Conservation (phyloP, 441 rosid species). For the Biscutella laevigata region DNA sequence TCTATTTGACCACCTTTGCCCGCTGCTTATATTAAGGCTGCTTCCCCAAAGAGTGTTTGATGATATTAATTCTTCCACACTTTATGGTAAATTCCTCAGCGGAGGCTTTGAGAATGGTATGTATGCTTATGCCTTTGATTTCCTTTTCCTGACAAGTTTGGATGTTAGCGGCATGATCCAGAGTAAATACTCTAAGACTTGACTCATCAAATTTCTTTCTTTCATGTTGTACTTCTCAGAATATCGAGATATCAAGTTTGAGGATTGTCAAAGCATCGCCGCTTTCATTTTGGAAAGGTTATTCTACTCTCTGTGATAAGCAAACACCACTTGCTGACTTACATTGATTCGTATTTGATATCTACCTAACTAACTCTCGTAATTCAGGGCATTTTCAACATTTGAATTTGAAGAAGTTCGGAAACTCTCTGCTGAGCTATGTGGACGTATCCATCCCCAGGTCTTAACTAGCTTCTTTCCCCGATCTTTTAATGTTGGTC, state of each 20-base stretch:
- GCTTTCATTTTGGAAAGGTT: constrained; percentile 72
- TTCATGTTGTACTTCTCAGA: constrained; percentile 33
- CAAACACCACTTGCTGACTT: constrained; percentile 16
- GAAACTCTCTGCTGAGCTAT: constrained; percentile 88
- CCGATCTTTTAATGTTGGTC: not conserved
- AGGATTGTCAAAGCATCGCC: constrained; percentile 49
- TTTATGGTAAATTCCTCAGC: constrained; percentile 52
- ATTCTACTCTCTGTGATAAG: constrained; percentile 17
- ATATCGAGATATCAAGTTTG: constrained; percentile 30
- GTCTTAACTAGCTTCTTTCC: constrained; percentile 32
- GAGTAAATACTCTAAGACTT: not conserved
- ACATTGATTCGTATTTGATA: constrained; percentile 19
- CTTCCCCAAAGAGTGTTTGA: constrained; percentile 82
- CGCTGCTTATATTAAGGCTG: constrained; percentile 68
- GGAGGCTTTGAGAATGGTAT: constrained; percentile 39
- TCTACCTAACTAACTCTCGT: constrained; percentile 13
- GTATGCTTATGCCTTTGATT: constrained; percentile 9
- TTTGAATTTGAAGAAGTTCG: constrained; percentile 77
- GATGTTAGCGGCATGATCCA: constrained; percentile 1
- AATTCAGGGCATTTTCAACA: constrained; percentile 59
- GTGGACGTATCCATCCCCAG: constrained; percentile 84
- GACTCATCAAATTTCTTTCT: not conserved
- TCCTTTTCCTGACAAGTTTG: not conserved
- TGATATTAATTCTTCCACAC: constrained; percentile 37
- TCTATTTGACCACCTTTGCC: constrained; percentile 78